These are phyloP conservation scores for Orbilia javanica DNA, from an alignment of 2,329 filamentous ascomycete species.

Conservation along the genomic window DNA sequence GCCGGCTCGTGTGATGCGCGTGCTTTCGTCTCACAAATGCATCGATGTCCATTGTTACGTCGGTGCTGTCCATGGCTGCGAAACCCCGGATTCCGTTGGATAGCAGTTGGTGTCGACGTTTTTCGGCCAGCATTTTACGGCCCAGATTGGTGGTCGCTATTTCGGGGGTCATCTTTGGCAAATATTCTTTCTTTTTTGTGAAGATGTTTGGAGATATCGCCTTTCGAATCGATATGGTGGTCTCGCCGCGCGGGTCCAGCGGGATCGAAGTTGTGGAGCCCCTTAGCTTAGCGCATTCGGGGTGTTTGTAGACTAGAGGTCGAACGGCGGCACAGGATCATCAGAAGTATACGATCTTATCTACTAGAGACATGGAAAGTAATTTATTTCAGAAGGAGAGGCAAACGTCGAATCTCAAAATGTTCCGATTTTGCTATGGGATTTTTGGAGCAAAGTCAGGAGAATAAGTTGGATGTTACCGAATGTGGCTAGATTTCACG, in stretches of 20 bases:
- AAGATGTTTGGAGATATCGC: background rate
- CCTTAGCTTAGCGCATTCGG: background rate
- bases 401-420: background rate
- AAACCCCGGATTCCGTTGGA: conserved; percentile 48
- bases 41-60: conserved; percentile 44
- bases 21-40: conserved; percentile 27
- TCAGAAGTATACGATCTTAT: background rate
- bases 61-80: conserved; percentile 48
- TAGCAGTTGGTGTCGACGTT: conserved; percentile 48
- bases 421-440: background rate
- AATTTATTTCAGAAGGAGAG: background rate
- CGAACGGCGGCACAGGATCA: background rate
- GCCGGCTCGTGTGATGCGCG: conserved; percentile 26
- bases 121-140: conserved; percentile 53
- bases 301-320: background rate
- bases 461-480: conserved; percentile 8
- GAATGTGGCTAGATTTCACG: conserved; percentile 4
- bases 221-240: background rate
- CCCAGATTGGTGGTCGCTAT: conserved; percentile 39
- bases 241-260: background rate
- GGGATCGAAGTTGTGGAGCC: too few relatives aligned
- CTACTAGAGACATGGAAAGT: too few relatives aligned
- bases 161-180: conserved; percentile 26
- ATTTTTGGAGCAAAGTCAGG: background rate
- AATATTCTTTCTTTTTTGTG: background rate